Conservation (phyloP, 2,329 filamentous ascomycete species). For the Lizonia empirigonia region DNA sequence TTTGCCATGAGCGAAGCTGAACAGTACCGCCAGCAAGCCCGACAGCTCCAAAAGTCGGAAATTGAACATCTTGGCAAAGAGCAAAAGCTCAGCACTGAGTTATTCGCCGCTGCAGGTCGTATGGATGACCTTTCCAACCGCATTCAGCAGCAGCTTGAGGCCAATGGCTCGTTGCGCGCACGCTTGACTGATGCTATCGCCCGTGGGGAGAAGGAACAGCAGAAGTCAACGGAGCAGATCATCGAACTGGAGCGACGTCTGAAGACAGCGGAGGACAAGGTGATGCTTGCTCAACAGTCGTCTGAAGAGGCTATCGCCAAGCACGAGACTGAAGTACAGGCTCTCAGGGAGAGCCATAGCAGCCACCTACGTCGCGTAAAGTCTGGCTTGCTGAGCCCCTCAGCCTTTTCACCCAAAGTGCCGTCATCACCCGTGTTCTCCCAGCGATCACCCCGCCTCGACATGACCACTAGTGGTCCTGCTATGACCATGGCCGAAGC, state of each 20-base stretch:
- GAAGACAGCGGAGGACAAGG: conserved; percentile 79
- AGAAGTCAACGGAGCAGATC: conserved; percentile 79
- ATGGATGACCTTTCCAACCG: conserved; percentile 80
- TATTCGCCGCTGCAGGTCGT: conserved; percentile 73
- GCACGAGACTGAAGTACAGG: conserved; percentile 83
- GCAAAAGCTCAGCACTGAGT: conserved; percentile 68
- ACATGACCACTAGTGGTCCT: conserved; percentile 65
- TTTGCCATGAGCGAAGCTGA: conserved; percentile 70
- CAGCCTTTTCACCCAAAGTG: conserved; percentile 62
- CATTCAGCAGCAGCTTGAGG: conserved; percentile 79
- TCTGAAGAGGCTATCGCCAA: conserved; percentile 82
- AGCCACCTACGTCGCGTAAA: conserved; percentile 77
- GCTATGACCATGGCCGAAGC: conserved; percentile 68
- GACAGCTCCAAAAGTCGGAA: conserved; percentile 63
- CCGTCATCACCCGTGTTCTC: conserved; percentile 68
- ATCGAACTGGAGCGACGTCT: conserved; percentile 81
- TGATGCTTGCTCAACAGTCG: conserved; percentile 80
- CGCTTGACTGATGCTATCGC: conserved; percentile 80
- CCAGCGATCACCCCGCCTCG: conserved; percentile 64
- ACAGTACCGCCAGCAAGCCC: conserved; percentile 66
- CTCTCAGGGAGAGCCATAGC: conserved; percentile 77
- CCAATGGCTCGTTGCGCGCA: conserved; percentile 74
- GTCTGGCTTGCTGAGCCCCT: conserved; percentile 54
- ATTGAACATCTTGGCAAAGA: conserved; percentile 64
- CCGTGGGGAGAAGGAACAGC: conserved; percentile 83